Percentiles rank a stretch among this genome's conserved stretches.
Evolutionary conservation across 352 stramenopile genomes (phyloP).

Genomic region (Pythium rhizo-oryzae): DNA sequence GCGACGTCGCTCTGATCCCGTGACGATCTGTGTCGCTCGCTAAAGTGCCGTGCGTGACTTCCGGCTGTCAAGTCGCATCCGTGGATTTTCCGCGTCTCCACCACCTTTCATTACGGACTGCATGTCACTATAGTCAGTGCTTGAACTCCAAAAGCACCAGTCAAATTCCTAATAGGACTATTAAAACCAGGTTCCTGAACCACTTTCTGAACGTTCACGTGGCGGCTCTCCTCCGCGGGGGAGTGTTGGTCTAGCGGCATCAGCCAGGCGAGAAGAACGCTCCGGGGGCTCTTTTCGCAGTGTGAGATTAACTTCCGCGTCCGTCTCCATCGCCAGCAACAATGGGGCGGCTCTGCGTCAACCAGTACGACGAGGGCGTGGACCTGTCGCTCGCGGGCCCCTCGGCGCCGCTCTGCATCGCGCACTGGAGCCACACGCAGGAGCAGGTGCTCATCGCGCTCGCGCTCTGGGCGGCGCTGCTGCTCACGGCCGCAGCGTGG

Average conservation of each 20-base stretch:
- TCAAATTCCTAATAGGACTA: background rate
- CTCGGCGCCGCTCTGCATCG: slow-evolving; percentile 60
- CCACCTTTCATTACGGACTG: slow-evolving; percentile 6
- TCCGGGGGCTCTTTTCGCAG: background rate
- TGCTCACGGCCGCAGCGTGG: slow-evolving; percentile 60
- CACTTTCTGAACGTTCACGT: slow-evolving; percentile 1
- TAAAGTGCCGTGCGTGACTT: background rate
- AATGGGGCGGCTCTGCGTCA: slow-evolving; percentile 75
- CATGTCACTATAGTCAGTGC: background rate
- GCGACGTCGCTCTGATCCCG: too few species aligned
- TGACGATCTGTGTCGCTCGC: background rate
- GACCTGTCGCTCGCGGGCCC: slow-evolving; percentile 31
- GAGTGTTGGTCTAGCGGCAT: background rate
- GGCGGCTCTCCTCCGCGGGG: background rate
- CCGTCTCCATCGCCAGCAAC: background rate
- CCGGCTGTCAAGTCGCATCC: background rate
- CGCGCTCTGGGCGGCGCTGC: slow-evolving; percentile 47
- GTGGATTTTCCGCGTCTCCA: background rate
- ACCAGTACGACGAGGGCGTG: slow-evolving; percentile 42
- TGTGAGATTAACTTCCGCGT: background rate
- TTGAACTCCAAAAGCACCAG: too few species aligned
- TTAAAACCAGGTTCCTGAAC: slow-evolving; percentile 12
- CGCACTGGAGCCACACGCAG: slow-evolving; percentile 73
- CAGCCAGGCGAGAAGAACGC: too few species aligned
- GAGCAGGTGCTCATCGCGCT: slow-evolving; percentile 64